Evolutionary conservation across 2,329 filamentous ascomycete species (phyloP).

Genomic region (Epichloe typhina): DNA sequence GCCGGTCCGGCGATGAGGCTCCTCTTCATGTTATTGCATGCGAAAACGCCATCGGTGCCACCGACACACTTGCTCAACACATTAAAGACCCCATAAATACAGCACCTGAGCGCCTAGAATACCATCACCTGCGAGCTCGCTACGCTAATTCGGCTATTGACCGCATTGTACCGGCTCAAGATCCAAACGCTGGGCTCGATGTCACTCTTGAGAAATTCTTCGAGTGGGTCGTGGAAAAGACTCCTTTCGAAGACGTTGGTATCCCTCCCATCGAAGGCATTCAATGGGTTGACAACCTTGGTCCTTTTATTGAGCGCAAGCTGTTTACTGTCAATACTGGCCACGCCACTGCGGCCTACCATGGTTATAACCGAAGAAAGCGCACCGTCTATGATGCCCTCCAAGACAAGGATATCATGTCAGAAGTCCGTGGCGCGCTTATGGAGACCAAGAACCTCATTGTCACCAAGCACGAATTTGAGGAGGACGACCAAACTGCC

Average conservation of each 20-base stretch:
- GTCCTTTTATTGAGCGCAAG: constrained; percentile 97
- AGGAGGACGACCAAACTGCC: constrained; percentile 58
- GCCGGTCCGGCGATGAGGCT: constrained; percentile 46
- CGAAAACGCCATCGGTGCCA: constrained; percentile 94
- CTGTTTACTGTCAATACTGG: constrained; percentile 98
- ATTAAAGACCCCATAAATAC: constrained; percentile 69
- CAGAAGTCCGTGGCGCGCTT: constrained; percentile 66
- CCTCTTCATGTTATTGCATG: constrained; percentile 91
- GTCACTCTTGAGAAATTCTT: constrained; percentile 98
- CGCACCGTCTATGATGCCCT: constrained; percentile 82
- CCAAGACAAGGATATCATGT: constrained; percentile 64
- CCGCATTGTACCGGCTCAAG: constrained; percentile 90
- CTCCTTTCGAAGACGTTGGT: constrained; percentile 59
- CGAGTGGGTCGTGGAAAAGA: constrained; percentile 92
- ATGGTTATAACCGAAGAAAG: constrained; percentile 78
- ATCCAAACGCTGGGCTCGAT: constrained; percentile 64
- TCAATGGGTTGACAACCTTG: constrained; percentile 83
- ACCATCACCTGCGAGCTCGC: constrained; percentile 61
- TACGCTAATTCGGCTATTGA: constrained; percentile 98
- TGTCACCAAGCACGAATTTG: constrained; percentile 73
- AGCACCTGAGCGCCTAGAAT: constrained; percentile 48
- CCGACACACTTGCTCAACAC: constrained; percentile 69
- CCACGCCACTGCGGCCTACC: constrained; percentile 92
- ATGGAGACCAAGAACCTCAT: constrained; percentile 80
- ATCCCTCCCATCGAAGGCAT: constrained; percentile 69